A percentile compares a stretch with the other conserved stretches of the same genome.
phyloP scores from a whole-genome alignment of 495 filamentous ascomycete genomes.

The Talaromyces adpressus region DNA sequence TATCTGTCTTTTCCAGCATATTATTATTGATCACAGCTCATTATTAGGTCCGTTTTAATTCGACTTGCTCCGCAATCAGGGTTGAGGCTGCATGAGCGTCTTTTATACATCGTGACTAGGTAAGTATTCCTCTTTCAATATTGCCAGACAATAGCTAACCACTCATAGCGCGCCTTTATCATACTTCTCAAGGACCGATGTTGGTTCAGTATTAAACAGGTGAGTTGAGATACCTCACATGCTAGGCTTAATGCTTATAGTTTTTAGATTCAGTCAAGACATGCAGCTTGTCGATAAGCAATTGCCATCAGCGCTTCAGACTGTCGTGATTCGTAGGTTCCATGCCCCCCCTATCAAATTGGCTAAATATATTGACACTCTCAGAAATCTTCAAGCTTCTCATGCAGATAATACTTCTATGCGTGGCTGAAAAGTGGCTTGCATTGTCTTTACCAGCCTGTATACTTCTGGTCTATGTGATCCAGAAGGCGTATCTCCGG shows the following conservation, averaged over 20 bases:
- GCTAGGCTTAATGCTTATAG: background rate
- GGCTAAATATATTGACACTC: too few relatives aligned
- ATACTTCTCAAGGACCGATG: conserved; percentile 35
- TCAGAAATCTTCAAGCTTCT: conserved; percentile 18
- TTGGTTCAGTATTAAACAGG: conserved; percentile 32
- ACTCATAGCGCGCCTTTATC: conserved; percentile 21
- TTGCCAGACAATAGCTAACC: background rate
- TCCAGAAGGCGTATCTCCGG: conserved; percentile 14
- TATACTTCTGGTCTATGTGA: conserved; percentile 10
- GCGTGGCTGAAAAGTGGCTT: conserved; percentile 10
- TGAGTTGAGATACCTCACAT: conserved; percentile 4
- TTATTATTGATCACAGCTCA: background rate
- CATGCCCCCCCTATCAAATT: background rate
- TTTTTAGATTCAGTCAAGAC: conserved; percentile 34
- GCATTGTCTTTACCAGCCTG: conserved; percentile 8
- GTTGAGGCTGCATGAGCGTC: conserved; percentile 1
- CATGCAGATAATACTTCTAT: conserved; percentile 21
- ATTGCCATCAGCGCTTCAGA: conserved; percentile 18
- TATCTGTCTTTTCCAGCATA: background rate
- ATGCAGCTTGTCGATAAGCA: conserved; percentile 32
- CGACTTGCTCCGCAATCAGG: conserved; percentile 10
- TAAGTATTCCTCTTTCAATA: background rate
- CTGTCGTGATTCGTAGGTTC: conserved; percentile 17
- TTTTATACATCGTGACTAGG: conserved; percentile 2
- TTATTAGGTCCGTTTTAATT: conserved; percentile 18